phyloP scores from a whole-genome alignment of 305 asterid species.

The Petunia hybrid region DNA sequence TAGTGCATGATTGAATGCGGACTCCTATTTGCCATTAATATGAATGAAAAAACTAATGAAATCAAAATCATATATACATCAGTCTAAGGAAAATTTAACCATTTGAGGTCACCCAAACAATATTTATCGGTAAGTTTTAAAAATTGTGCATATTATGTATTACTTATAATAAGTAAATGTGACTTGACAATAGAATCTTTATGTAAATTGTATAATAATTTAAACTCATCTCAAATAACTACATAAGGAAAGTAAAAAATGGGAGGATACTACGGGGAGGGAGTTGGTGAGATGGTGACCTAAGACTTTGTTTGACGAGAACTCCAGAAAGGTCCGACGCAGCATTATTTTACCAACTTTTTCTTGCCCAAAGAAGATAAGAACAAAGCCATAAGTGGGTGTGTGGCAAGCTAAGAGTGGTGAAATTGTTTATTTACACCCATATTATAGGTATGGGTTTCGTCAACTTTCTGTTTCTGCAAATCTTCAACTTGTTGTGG shows the following conservation, averaged over 20 bases:
- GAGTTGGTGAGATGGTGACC: constrained; percentile 56
- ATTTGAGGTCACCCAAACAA: too few species aligned
- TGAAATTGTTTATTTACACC: not conserved
- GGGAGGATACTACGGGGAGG: not conserved
- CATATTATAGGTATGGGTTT: too few species aligned
- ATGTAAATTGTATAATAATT: too few species aligned
- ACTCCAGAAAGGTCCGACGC: not conserved
- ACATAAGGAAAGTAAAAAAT: too few species aligned
- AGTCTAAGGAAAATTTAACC: too few species aligned
- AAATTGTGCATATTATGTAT: too few species aligned
- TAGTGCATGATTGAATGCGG: not conserved
- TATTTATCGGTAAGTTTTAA: not conserved
- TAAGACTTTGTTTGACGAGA: not conserved
- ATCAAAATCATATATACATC: not conserved
- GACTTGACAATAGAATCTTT: too few species aligned
- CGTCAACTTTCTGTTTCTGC: too few species aligned
- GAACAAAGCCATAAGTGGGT: not conserved
- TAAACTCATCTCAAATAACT: not conserved
- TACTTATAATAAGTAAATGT: too few species aligned
- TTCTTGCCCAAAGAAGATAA: not conserved
- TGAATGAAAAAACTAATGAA: not conserved
- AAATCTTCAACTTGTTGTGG: too few species aligned
- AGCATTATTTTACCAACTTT: not conserved
- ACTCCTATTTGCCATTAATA: not conserved
- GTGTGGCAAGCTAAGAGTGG: too few species aligned